Base-by-base conservation (phyloP, 192 early-diverging fungal genomes). In the Dissophora globulifera region DNA sequence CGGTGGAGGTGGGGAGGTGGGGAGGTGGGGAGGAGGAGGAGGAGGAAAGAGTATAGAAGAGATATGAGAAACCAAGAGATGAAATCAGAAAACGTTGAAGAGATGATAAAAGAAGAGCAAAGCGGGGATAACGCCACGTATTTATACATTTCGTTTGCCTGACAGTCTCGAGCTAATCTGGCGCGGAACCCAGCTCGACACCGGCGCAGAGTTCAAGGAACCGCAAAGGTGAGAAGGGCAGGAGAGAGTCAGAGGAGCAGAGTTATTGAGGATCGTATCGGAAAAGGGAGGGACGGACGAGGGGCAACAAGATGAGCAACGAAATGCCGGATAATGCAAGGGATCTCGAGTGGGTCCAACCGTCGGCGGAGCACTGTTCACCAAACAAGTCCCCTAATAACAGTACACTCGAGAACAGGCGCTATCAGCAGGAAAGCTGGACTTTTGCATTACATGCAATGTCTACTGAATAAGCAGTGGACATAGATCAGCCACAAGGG, bases 301-400 rank as follows among this genome's bases (percentile, higher is more conserved):
- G 53, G 38, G 27, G 33, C 15, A 32, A 20, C 16, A 54, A 47
- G 46, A 22, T n/a, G 17, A 2, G 46, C 46, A 8, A 47, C 15
- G 8, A 20, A 16, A 42, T 42, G 12, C 16, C n/a, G 17, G 49
- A 45, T 25, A 46, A 59, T 62, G 59, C 59, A 62, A 61, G 59
- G 59, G 59, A 50, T 50, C 29, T 15, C 49, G 13, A 17, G 4
- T 9, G 16, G 5, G n/a, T 48, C 51, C 41, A 57, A 55, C 45
- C 45, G 62, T 40, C 59, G 31, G 13, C 38, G 30, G 40, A 43
- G 52, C 47, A 26, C 30, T 33, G n/a, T 10, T 20, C 51, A 19
- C 53, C 5, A 35, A 33, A 17, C 15, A 31, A 1, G 55, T 50
- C 57, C 65, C 65, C 65, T 67, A 67, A 58, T 50, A 50, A 58